Percentiles rank a stretch among this genome's conserved stretches.
Evolutionary conservation across 2,329 filamentous ascomycete species (phyloP).

Genomic region (Lachnellula suecica): DNA sequence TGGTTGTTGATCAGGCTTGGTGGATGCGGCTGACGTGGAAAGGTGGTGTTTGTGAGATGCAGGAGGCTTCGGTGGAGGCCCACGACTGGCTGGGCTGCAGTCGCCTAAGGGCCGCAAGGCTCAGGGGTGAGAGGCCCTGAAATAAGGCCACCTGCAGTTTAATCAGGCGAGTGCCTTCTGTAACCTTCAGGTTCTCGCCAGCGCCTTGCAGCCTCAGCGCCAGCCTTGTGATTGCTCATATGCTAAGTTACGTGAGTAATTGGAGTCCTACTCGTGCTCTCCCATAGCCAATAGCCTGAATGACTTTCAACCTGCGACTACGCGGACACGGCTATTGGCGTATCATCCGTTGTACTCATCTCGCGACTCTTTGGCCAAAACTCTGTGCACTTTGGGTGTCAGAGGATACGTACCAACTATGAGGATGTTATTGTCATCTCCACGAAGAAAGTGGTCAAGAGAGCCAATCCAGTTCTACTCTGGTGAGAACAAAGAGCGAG

Average conservation of each 20-base stretch:
- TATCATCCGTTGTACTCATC: background rate
- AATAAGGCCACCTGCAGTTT: background rate
- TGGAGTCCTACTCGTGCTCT: background rate
- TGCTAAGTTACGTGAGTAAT: background rate
- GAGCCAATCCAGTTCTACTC: background rate
- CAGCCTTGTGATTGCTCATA: background rate
- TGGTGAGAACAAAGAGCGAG: background rate
- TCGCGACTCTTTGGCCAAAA: background rate
- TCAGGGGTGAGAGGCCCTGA: background rate
- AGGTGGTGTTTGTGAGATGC: background rate
- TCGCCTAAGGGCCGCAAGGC: background rate
- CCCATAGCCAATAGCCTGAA: background rate
- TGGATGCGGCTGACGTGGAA: constrained; percentile 12
- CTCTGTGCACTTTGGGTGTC: background rate
- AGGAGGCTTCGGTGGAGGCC: background rate
- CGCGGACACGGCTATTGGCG: background rate
- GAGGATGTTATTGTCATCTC: background rate
- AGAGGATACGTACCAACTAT: background rate
- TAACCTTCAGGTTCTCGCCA: background rate
- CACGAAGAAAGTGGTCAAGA: no score
- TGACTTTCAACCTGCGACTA: background rate
- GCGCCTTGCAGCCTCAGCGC: background rate
- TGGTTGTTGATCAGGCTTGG: background rate
- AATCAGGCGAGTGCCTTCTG: background rate
- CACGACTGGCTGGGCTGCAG: background rate